phyloP scores from a whole-genome alignment of 169 alveolate species.

The Babesia bovis region DNA sequence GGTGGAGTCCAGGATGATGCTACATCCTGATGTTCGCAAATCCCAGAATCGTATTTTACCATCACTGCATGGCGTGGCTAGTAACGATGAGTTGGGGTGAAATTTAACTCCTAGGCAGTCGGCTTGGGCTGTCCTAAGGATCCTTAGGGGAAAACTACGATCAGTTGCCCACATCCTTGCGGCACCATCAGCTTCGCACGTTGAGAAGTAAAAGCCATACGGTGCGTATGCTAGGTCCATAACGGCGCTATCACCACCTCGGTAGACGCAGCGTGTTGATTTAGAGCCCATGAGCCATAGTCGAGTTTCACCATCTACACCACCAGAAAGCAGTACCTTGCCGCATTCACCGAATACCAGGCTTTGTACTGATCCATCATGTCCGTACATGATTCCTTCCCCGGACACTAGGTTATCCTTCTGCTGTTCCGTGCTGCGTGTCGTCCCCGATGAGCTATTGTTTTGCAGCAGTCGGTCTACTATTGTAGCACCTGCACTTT shows the following conservation, averaged over 20 bases:
- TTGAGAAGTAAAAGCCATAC: constrained; percentile 56
- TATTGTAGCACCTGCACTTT: constrained; percentile 17
- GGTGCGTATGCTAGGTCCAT: constrained; percentile 47
- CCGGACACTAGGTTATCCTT: constrained; percentile 23
- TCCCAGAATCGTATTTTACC: constrained; percentile 60
- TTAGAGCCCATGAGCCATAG: constrained; percentile 42
- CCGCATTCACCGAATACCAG: constrained; percentile 60
- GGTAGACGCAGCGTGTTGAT: constrained; percentile 35
- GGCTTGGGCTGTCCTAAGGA: constrained; percentile 39
- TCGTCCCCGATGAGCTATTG: constrained; percentile 1
- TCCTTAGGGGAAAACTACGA: constrained; percentile 61
- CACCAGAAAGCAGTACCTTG: constrained; percentile 59
- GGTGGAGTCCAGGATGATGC: constrained; percentile 18
- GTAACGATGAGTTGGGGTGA: constrained; percentile 68
- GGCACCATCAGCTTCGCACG: constrained; percentile 61
- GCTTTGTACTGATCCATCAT: constrained; percentile 60
- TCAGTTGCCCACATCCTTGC: constrained; percentile 69
- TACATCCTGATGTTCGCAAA: constrained; percentile 43
- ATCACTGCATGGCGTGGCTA: constrained; percentile 40
- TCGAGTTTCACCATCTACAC: constrained; percentile 45
- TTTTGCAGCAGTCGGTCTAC: constrained; percentile 25
- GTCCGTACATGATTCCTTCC: constrained; percentile 40
- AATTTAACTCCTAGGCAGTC: constrained; percentile 28
- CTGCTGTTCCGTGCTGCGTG: constrained; percentile 17
- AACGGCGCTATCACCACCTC: constrained; percentile 50